Conservation (phyloP, 352 stramenopile species). For the Phytophthora pistaciae region DNA sequence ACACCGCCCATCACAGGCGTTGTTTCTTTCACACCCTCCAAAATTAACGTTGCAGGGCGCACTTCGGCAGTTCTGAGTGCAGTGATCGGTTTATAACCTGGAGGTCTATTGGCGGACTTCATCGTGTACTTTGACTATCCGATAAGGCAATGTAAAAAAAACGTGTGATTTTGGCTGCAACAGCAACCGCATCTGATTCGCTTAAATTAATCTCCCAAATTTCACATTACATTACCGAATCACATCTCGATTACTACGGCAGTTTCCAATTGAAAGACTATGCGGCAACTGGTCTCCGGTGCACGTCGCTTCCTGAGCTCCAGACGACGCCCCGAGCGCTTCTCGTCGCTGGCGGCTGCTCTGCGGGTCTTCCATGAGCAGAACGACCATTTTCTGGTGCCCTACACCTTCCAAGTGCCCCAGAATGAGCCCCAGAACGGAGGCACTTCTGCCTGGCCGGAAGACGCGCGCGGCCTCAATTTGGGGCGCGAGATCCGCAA, state of each 20-base stretch:
- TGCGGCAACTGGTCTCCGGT: slow-evolving; percentile 8
- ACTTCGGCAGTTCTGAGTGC: too few relatives aligned
- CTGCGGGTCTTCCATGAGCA: slow-evolving; percentile 46
- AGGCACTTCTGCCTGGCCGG: slow-evolving; percentile 37
- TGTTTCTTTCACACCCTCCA: too few relatives aligned
- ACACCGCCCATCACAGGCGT: too few relatives aligned
- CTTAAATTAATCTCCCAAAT: too few relatives aligned
- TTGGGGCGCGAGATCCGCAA: slow-evolving; percentile 47
- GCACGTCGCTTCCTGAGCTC: slow-evolving; percentile 34
- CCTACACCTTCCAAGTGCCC: slow-evolving; percentile 49
- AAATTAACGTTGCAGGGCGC: too few relatives aligned
- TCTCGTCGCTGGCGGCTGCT: slow-evolving; percentile 35
- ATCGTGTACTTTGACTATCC: too few relatives aligned
- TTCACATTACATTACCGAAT: too few relatives aligned
- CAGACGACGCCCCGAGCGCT: slow-evolving; percentile 9
- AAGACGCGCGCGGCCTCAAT: slow-evolving; percentile 42
- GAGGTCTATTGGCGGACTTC: too few relatives aligned
- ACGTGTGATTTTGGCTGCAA: too few relatives aligned
- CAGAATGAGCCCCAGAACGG: slow-evolving; percentile 1
- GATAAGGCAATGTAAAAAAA: too few relatives aligned
- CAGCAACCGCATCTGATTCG: too few relatives aligned
- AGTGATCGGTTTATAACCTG: too few relatives aligned
- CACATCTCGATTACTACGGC: not conserved
- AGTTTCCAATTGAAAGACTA: slow-evolving; percentile 3
- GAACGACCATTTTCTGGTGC: slow-evolving; percentile 56